Evolutionary conservation across 495 filamentous ascomycete genomes (phyloP), one percentile per base, ranked within the genome.

Genomic region (Podospora conica): DNA sequence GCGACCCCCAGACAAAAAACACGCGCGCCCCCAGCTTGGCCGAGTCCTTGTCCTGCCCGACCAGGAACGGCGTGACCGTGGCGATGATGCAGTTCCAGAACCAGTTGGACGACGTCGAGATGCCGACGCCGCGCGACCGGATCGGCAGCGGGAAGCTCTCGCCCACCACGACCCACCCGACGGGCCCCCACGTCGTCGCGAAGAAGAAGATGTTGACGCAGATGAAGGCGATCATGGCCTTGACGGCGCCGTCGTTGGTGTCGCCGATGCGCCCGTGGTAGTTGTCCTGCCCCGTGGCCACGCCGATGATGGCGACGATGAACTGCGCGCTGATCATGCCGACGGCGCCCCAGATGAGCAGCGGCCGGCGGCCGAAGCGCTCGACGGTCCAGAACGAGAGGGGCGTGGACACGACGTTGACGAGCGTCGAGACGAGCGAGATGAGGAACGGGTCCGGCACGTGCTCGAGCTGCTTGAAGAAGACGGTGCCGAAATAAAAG

Each of bases 161-260:
- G 68, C 91, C 91, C 63, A 93, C 89, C 62, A 93, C 84, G 62
- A 94, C 88, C 91, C 91, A 93, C 25, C 85, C 88, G 11, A 81
- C 80, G 57, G 91, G 90, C 29, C 91, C 91, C 91, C 90, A 95
- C 3, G 88, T 88, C 40, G 80, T 82, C 22, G 91, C 91, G 69
- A 92, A 93, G 79, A 87, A 89, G 78, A 90, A 90, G 73, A 93
- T 90, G 82, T 92, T 91, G 80, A 93, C 86, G 78, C 89, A 90
- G 66, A 91, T 88, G 76, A 92, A 92, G 21, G 90, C 84, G 55
- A 93, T 90, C 73, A 84, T 82, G 22, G 83, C 76, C 67, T 85
- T 86, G 71, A 89, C 86, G 6, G 87, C 83, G 10, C 69, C 73
- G 73, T 87, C 84, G 79, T 88, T 83, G 70, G 73, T 64, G n/a